Base-by-base conservation (phyloP, 2,329 filamentous ascomycete genomes). In the Neofusicoccum umdonicola region DNA sequence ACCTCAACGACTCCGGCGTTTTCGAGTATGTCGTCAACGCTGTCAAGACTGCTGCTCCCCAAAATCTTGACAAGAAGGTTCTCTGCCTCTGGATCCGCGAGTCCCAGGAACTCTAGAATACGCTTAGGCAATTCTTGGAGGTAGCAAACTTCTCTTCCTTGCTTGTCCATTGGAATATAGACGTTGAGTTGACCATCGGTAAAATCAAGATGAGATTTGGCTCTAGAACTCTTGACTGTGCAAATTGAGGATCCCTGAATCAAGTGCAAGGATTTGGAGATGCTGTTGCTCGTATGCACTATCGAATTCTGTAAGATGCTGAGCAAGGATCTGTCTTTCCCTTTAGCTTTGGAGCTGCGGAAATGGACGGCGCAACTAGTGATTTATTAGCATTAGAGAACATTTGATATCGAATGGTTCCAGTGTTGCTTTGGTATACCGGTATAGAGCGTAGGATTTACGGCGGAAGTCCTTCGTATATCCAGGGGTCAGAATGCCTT, bases 381-480 rank as follows among this genome's bases (percentile, higher is more conserved):
- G 22, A 22, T 22, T 3, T 22, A 22, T 22, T 22, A 22, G 22
- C 22, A 22, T 3, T 22, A 22, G 22, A 22, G 22, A 22, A 22
- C 22, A 22, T 22, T 22, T 22, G 3, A 22, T 22, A 22, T 22
- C 22, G 22, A 22, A 22, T 22, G 22, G 22, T 22, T 22, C 3
- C 22, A 22, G 22, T 22, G 22, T 22, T 22, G 44, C 7, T n/a
- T 47, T 47, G 35, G 19, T 41, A 41, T n/a, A 58, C 56, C 56
- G 56, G 7, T 35, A 47, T 17, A 60, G 8, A 35, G 56, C 56
- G 22, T 60, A 17, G 4, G 56, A 35, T 34, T 60, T 60, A 8
- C 15, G 22, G 4, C 41, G 11, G 5, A 60, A 47, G 9, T 44
- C 15, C 9, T 35, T 4, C 4, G 56, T 47, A 19, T 45, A 37